phyloP scores from a whole-genome alignment of 2,329 filamentous ascomycete species.

The Ceratocystis eucalypticola region DNA sequence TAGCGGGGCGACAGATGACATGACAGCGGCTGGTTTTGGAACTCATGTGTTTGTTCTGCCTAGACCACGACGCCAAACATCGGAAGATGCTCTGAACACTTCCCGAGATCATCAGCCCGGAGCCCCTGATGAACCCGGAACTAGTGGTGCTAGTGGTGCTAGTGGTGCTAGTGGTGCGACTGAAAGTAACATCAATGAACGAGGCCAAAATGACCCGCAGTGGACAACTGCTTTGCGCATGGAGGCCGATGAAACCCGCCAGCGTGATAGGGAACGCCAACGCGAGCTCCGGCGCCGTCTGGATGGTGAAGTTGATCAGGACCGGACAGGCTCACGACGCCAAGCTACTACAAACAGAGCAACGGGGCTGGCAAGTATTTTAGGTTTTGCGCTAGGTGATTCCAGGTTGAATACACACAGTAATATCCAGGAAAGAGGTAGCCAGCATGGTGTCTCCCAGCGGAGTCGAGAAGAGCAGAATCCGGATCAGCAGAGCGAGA shows the following conservation, averaged over 20 bases:
- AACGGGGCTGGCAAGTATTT: not conserved
- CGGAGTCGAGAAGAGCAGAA: not conserved
- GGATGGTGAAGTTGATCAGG: not conserved
- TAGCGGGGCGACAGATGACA: not conserved
- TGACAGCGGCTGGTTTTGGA: not conserved
- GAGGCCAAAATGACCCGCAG: not conserved
- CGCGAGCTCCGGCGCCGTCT: not conserved
- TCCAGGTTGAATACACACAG: not conserved
- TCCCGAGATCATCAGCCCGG: not conserved
- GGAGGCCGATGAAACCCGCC: not conserved
- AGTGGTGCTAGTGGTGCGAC: not conserved
- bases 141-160: not conserved
- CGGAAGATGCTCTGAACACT: not conserved
- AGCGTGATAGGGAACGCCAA: slow-evolving; percentile 7
- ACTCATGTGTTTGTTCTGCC: not conserved
- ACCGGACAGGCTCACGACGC: not conserved
- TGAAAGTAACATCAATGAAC: not conserved
- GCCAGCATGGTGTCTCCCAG: not conserved
- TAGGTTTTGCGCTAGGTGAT: not conserved
- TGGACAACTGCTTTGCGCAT: not conserved
- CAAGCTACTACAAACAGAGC: not conserved
- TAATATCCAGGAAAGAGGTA: not conserved
- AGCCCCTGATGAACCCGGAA: not conserved
- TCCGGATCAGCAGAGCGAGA: not conserved
- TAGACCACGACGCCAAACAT: not conserved